Evolutionary conservation across 1,139 yeast genomes (phyloP), one percentile per base, ranked within the genome.

Genomic region (Nematodospora anomalae): DNA sequence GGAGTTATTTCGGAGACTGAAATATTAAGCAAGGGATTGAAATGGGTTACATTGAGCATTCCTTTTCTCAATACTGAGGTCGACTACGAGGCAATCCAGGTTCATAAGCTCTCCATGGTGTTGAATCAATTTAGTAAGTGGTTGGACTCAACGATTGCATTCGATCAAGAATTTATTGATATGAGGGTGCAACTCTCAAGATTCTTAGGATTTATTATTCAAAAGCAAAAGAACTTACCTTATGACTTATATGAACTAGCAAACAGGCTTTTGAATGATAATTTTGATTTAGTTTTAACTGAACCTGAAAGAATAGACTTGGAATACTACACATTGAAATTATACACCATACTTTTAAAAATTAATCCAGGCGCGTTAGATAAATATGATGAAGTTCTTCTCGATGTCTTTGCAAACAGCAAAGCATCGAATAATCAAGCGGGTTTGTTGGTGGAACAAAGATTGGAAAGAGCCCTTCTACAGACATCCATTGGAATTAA

Each of bases 81-180:
- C 21, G 57, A 57, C 2, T 45, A 43, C 20, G 62, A 46, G 5
- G 37, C 48, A 6, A 62, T 62, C 27, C 69, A 79, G 1, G 55
- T 80, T 15, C 87, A 80, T 47, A 70, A 89, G 47, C 58, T 83
- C 30, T 69, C 68, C 29, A 78, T 83, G 86, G 62, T 81, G 11
- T 46, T 84, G 8, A 71, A 65, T 28, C 72, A 75, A 11, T 49
- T 85, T 3, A 55, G 62, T 4, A 57, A 58, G 18, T 82, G 87
- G 85, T 52, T 82, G 18, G 86, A 80, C 24, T 69, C 80, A 13
- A 85, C 79, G 20, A 51, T 70, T 30, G 78, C 84, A 1, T 83
- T 76, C 54, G 88, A 81, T 18, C 60, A 64, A 0, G 70, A 62
- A 7, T 84, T 83, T 44, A 50, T 64, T 11, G 55, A 64, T 4